Percentiles rank a stretch among this genome's conserved stretches.
phyloP scores from a whole-genome alignment of 441 rosid species.

The Manihot esculenta region DNA sequence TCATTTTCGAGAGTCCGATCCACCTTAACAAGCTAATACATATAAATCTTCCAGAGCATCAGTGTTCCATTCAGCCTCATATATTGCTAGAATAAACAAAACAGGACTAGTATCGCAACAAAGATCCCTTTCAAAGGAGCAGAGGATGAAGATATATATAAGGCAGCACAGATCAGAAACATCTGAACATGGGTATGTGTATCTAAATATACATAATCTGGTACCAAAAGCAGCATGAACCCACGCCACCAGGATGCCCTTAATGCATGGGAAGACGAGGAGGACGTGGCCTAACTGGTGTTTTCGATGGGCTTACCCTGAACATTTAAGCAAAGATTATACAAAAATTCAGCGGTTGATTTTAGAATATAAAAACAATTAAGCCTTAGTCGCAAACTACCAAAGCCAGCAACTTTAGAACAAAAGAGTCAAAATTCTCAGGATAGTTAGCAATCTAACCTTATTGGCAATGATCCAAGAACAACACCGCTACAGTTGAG shows the following conservation, averaged over 20 bases:
- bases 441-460: constrained; percentile 41
- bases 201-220: constrained; percentile 28
- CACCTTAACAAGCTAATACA: constrained; percentile 21
- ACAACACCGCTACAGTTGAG: constrained; percentile 86
- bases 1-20: constrained; percentile 25
- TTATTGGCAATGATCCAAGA: constrained; percentile 77
- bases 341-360: background rate
- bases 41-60: constrained; percentile 39
- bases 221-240: constrained; percentile 21
- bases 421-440: background rate
- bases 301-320: constrained; percentile 88
- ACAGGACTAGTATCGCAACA: constrained; percentile 24
- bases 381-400: no score
- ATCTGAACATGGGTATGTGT: constrained; percentile 50
- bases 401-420: no score
- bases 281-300: constrained; percentile 74
- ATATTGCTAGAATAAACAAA: constrained; percentile 29
- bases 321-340: constrained; percentile 12
- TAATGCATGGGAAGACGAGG: constrained; percentile 55
- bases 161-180: constrained; percentile 33
- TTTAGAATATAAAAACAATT: background rate
- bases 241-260: constrained; percentile 20
- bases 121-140: constrained; percentile 28
- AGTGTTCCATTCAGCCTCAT: constrained; percentile 38
- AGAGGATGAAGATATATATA: constrained; percentile 22